These are phyloP conservation scores for Metroxylon sagu DNA, from an alignment of 176 grass and related monocot genomes.

Conservation along the genomic window DNA sequence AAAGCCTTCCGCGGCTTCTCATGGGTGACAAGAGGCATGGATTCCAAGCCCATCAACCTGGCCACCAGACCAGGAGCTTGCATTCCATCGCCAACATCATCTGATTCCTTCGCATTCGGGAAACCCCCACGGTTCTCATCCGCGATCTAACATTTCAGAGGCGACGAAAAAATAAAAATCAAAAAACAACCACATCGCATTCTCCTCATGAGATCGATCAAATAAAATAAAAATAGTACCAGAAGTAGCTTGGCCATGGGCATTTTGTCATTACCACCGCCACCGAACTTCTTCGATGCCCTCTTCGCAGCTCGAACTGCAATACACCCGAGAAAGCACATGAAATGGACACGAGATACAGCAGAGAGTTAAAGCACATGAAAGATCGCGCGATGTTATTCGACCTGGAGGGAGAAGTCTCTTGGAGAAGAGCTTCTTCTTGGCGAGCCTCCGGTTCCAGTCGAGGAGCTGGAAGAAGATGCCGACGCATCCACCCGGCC, in stretches of 20 bases:
- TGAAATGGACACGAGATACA: slow-evolving; percentile 15
- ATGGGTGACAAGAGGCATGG: slow-evolving; percentile 25
- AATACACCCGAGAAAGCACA: neutral
- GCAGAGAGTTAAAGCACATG: slow-evolving; percentile 15
- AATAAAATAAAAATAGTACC: slow-evolving; percentile 6
- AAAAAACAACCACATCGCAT: no score
- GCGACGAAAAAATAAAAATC: neutral
- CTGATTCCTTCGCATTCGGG: slow-evolving; percentile 2
- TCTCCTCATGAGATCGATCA: neutral
- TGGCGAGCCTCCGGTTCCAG: slow-evolving; percentile 74
- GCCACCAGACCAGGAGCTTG: slow-evolving; percentile 46
- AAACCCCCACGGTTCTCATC: slow-evolving; percentile 29
- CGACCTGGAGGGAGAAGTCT: slow-evolving; percentile 32
- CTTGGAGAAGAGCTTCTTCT: slow-evolving; percentile 29
- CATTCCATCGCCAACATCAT: neutral
- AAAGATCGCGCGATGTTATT: slow-evolving; percentile 26
- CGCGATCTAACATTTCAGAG: slow-evolving; percentile 8
- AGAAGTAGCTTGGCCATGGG: slow-evolving; percentile 20
- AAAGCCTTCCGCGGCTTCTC: neutral
- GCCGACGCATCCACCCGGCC: slow-evolving; percentile 44
- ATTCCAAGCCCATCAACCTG: slow-evolving; percentile 71
- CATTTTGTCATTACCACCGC: slow-evolving; percentile 4
- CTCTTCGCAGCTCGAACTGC: slow-evolving; percentile 10
- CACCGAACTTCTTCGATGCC: slow-evolving; percentile 6
- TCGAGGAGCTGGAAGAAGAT: slow-evolving; percentile 77